phyloP scores from a whole-genome alignment of 257 asterid species.

The Leonotis leonurus region DNA sequence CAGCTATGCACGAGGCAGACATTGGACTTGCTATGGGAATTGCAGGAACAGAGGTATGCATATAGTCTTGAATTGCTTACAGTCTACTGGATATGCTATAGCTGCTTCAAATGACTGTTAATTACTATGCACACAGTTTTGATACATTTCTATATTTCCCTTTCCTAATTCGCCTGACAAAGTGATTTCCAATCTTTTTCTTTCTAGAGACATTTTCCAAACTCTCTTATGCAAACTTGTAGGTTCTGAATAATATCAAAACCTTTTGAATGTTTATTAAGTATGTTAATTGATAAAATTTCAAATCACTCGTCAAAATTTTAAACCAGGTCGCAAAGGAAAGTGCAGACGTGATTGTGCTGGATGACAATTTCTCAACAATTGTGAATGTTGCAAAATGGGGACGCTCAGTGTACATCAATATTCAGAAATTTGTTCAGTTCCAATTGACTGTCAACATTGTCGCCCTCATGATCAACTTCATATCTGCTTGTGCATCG shows the following conservation, averaged over 20 bases:
- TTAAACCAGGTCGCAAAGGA: constrained; percentile 85
- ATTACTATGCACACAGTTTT: too few relatives aligned
- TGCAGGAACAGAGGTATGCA: constrained; percentile 81
- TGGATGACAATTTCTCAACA: constrained; percentile 93
- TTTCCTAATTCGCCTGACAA: too few relatives aligned
- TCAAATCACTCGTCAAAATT: background rate
- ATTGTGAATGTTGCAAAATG: constrained; percentile 91
- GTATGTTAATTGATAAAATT: background rate
- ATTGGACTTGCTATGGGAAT: constrained; percentile 96
- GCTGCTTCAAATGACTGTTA: too few relatives aligned
- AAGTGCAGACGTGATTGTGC: constrained; percentile 90
- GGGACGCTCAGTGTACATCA: constrained; percentile 97
- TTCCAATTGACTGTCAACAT: constrained; percentile 92
- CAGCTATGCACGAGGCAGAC: constrained; percentile 88
- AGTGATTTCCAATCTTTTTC: too few relatives aligned
- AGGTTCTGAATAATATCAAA: too few relatives aligned
- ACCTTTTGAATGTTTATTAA: too few relatives aligned
- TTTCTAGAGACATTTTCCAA: too few relatives aligned
- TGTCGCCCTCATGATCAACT: constrained; percentile 89
- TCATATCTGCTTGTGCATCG: constrained; percentile 75
- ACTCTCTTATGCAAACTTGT: too few relatives aligned
- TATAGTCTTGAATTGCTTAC: too few relatives aligned
- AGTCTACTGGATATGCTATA: too few relatives aligned
- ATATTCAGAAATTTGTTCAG: constrained; percentile 95
- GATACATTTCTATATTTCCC: too few relatives aligned